Percentiles rank a stretch among this genome's conserved stretches.
These are phyloP conservation scores for Metschnikowia cubensis DNA, from an alignment of 805 yeast species.

Conservation along the genomic window DNA sequence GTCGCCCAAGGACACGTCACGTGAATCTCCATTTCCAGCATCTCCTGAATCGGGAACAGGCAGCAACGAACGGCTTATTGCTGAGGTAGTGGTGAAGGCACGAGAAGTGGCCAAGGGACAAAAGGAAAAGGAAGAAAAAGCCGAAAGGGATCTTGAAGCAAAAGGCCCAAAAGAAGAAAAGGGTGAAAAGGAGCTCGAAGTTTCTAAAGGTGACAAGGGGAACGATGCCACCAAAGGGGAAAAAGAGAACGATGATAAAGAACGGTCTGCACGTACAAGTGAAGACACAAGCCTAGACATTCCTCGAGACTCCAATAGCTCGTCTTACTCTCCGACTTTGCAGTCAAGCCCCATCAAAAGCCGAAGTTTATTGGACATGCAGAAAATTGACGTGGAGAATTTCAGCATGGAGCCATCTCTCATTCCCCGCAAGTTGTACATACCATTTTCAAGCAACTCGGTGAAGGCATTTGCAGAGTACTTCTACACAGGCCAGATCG, in stretches of 20 bases:
- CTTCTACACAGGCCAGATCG: constrained; percentile 75
- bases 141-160: not conserved
- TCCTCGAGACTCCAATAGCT: not conserved
- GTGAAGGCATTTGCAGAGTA: constrained; percentile 68
- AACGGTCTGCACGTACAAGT: not conserved
- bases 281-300: not conserved
- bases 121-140: not conserved
- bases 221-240: no score
- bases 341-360: not conserved
- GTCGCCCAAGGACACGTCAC: constrained; percentile 39
- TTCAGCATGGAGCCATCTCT: constrained; percentile 54
- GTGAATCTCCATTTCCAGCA: constrained; percentile 33
- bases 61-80: not conserved
- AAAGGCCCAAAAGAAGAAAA: no score
- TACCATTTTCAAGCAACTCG: constrained; percentile 62
- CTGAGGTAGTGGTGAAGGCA: not conserved
- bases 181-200: no score
- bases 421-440: constrained; percentile 62
- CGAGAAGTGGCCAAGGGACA: not conserved
- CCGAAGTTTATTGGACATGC: constrained; percentile 27
- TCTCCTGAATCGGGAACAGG: not conserved
- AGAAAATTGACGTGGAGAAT: constrained; percentile 26
- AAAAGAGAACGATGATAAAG: not conserved
- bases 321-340: not conserved
- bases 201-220: no score